A percentile compares a stretch with the other conserved stretches of the same genome.
phyloP scores from a whole-genome alignment of 257 asterid genomes.

The Solanum piurae region DNA sequence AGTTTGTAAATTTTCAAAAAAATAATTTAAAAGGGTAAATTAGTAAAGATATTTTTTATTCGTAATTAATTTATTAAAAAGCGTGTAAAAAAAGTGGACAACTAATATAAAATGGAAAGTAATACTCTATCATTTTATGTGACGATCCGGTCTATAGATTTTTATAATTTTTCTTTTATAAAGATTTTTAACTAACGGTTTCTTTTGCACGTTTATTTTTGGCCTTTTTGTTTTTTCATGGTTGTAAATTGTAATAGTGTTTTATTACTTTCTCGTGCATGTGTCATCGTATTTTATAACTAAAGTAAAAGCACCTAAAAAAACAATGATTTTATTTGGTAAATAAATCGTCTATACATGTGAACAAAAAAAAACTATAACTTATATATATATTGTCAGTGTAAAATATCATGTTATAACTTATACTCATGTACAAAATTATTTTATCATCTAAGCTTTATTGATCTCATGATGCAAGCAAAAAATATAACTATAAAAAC shows the following conservation, averaged over 20 bases:
- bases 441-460: not conserved
- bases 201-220: not conserved
- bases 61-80: too few species aligned
- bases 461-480: not conserved
- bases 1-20: not conserved
- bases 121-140: not conserved
- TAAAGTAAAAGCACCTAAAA: not conserved
- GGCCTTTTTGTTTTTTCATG: not conserved
- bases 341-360: not conserved
- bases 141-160: not conserved
- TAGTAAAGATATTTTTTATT: not conserved
- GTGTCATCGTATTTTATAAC: not conserved
- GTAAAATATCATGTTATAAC: not conserved
- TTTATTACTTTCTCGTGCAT: not conserved
- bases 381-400: not conserved
- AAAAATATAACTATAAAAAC: not conserved
- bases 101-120: not conserved
- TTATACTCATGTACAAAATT: not conserved
- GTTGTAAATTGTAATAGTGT: not conserved
- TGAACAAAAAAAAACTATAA: not conserved
- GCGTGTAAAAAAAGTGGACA: not conserved
- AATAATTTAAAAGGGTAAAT: too few species aligned
- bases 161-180: not conserved
- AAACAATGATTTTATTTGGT: not conserved
- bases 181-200: not conserved